Evolutionary conservation across 805 yeast species (phyloP).

Genomic region (Helenozyma baotianmanensis): DNA sequence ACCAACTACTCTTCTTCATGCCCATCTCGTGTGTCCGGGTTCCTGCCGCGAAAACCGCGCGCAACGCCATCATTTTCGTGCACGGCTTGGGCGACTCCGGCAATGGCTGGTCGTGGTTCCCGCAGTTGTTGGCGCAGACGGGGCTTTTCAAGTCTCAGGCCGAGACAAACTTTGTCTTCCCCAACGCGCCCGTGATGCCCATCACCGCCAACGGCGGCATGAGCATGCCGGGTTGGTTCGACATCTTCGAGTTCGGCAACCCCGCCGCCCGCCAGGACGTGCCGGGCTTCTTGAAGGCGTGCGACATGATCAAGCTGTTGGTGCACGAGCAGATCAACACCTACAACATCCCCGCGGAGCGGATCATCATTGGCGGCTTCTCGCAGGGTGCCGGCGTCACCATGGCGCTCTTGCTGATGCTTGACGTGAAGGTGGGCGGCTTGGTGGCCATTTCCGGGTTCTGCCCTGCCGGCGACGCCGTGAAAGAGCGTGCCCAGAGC

Average conservation of each 20-base stretch:
- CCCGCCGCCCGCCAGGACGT: conserved; percentile 45
- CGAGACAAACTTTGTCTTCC: conserved; percentile 68
- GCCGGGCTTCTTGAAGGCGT: conserved; percentile 49
- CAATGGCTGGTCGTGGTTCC: conserved; percentile 81
- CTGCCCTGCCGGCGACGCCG: conserved; percentile 32
- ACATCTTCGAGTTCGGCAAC: conserved; percentile 54
- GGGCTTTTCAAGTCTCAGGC: conserved; percentile 46
- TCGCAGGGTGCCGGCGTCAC: conserved; percentile 90
- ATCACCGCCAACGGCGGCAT: conserved; percentile 65
- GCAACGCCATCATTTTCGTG: conserved; percentile 62
- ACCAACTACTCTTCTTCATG: conserved; percentile 7
- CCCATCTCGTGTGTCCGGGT: conserved; percentile 23
- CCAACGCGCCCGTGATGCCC: conserved; percentile 78
- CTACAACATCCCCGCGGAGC: conserved; percentile 51
- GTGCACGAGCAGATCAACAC: conserved; percentile 50
- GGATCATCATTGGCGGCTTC: conserved; percentile 90
- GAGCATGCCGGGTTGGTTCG: conserved; percentile 84
- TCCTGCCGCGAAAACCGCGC: conserved; percentile 27
- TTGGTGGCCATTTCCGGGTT: conserved; percentile 76
- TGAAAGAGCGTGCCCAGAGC: conserved; percentile 13
- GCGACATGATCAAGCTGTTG: conserved; percentile 40
- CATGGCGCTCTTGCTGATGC: conserved; percentile 52
- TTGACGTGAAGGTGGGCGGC: conserved; percentile 70
- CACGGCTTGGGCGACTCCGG: conserved; percentile 96
- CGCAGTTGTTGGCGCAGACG: conserved; percentile 50